Evolutionary conservation across 192 early-diverging fungal genomes (phyloP).

Genomic region (Martensiomyces pterosporus): DNA sequence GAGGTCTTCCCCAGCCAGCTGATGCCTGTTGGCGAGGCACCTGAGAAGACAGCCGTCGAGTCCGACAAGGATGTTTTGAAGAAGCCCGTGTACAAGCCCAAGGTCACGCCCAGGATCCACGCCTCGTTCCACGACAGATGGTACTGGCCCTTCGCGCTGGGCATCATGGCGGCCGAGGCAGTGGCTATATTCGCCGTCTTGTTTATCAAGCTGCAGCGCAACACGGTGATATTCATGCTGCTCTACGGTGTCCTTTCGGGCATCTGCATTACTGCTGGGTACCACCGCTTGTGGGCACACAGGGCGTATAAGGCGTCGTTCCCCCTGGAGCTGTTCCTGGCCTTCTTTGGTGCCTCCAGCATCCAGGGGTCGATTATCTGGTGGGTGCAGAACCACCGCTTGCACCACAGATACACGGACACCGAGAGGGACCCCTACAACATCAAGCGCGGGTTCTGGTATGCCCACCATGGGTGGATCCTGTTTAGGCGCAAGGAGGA

Average conservation of each 20-base stretch:
- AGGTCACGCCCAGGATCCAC: conserved; percentile 31
- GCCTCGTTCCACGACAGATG: conserved; percentile 38
- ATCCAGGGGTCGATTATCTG: conserved; percentile 79
- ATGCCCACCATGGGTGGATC: conserved; percentile 85
- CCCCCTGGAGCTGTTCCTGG: conserved; percentile 55
- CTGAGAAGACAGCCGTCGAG: conserved; percentile 29
- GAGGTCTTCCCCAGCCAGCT: conserved; percentile 45
- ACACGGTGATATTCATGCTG: conserved; percentile 49
- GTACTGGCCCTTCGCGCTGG: conserved; percentile 48
- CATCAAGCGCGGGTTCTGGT: conserved; percentile 75
- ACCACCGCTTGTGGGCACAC: conserved; percentile 81
- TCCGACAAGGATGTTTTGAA: conserved; percentile 13
- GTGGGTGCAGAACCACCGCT: conserved; percentile 82
- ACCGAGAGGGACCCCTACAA: conserved; percentile 81
- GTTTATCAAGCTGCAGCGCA: conserved; percentile 68
- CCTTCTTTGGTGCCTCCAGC: conserved; percentile 62
- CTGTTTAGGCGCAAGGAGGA: conserved; percentile 64
- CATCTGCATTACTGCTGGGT: conserved; percentile 85
- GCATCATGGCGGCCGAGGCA: conserved; percentile 55
- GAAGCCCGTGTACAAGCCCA: conserved; percentile 40
- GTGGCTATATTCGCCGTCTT: conserved; percentile 72
- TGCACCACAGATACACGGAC: conserved; percentile 85
- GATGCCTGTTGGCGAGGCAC: conserved; percentile 39
- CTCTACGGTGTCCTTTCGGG: conserved; percentile 70
- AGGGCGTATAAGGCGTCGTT: conserved; percentile 63